Evolutionary conservation across 2,329 filamentous ascomycete genomes (phyloP).

Genomic region (Metarhizium robertsii): DNA sequence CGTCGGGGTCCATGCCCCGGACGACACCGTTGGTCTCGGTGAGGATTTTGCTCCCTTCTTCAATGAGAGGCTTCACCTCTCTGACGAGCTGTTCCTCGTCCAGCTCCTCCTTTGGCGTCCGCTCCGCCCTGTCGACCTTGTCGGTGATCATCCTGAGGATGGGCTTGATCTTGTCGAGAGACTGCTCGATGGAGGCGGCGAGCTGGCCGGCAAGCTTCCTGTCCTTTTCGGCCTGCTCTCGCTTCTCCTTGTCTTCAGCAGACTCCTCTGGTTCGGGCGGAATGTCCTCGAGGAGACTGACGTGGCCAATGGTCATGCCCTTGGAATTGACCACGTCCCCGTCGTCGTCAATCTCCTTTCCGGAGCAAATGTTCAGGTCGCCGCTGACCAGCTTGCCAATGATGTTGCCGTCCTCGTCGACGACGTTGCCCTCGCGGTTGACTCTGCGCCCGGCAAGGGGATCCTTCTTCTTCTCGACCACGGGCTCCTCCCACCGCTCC

Average conservation of each 20-base stretch:
- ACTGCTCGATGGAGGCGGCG: conserved; percentile 61
- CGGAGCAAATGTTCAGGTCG: conserved; percentile 53
- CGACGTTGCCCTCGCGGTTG: conserved; percentile 49
- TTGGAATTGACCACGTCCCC: conserved; percentile 64
- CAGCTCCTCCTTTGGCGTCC: conserved; percentile 73
- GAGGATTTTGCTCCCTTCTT: conserved; percentile 73
- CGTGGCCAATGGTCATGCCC: conserved; percentile 57
- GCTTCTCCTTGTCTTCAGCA: conserved; percentile 41
- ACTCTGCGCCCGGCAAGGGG: conserved; percentile 45
- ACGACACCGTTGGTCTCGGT: conserved; percentile 81
- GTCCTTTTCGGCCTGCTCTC: conserved; percentile 53
- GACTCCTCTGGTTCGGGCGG: conserved; percentile 37
- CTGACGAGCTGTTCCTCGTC: conserved; percentile 85
- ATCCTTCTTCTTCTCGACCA: conserved; percentile 41
- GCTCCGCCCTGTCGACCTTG: conserved; percentile 72
- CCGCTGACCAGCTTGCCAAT: conserved; percentile 61
- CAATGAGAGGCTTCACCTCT: conserved; percentile 78
- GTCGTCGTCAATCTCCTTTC: conserved; percentile 61
- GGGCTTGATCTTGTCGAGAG: conserved; percentile 74
- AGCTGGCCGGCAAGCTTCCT: conserved; percentile 71
- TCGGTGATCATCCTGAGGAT: conserved; percentile 81
- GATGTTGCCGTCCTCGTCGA: conserved; percentile 48
- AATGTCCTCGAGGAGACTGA: conserved; percentile 55
- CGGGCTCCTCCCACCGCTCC: conserved; percentile 49
- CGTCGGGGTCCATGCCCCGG: conserved; percentile 81